A percentile compares a stretch with the other conserved stretches of the same genome.
phyloP scores from a whole-genome alignment of 192 early-diverging fungal species.

The Globomyces pollinis-pini region DNA sequence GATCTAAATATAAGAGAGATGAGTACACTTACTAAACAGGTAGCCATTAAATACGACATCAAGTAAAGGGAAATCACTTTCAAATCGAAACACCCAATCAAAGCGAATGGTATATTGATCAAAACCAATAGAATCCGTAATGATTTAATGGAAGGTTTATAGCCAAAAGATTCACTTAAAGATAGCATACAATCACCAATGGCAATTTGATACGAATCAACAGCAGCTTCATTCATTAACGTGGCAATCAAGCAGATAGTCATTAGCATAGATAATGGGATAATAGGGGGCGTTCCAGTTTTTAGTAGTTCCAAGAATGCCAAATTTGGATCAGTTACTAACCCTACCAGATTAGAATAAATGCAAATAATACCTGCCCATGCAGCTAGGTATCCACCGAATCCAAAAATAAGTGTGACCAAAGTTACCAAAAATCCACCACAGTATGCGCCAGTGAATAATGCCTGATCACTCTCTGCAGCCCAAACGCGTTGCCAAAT shows the following conservation, averaged over 20 bases:
- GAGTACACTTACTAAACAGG: conserved; percentile 12
- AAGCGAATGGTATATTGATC: conserved; percentile 31
- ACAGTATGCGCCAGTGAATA: conserved; percentile 22
- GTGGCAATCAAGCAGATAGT: conserved; percentile 30
- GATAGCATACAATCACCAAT: conserved; percentile 30
- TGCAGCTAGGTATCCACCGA: conserved; percentile 31
- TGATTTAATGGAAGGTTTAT: background rate
- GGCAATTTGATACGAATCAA: conserved; percentile 41
- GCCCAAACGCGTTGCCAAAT: conserved; percentile 48
- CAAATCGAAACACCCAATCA: conserved; percentile 17
- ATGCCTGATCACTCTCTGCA: conserved; percentile 16
- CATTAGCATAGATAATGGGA: conserved; percentile 23
- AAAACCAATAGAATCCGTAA: conserved; percentile 18
- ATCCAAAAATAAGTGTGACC: conserved; percentile 30
- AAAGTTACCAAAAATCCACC: conserved; percentile 19
- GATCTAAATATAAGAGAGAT: background rate
- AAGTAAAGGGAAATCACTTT: conserved; percentile 27
- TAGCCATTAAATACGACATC: conserved; percentile 31
- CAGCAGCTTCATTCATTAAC: conserved; percentile 38
- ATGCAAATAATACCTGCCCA: conserved; percentile 25
- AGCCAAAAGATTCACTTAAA: conserved; percentile 1
- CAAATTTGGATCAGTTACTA: conserved; percentile 10
- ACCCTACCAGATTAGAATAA: too few relatives aligned
- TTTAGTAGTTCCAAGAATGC: conserved; percentile 32
- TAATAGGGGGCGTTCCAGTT: conserved; percentile 11